Evolutionary conservation across 1,284 basidiomycete genomes (phyloP).

Genomic region (Naganishia sp.): DNA sequence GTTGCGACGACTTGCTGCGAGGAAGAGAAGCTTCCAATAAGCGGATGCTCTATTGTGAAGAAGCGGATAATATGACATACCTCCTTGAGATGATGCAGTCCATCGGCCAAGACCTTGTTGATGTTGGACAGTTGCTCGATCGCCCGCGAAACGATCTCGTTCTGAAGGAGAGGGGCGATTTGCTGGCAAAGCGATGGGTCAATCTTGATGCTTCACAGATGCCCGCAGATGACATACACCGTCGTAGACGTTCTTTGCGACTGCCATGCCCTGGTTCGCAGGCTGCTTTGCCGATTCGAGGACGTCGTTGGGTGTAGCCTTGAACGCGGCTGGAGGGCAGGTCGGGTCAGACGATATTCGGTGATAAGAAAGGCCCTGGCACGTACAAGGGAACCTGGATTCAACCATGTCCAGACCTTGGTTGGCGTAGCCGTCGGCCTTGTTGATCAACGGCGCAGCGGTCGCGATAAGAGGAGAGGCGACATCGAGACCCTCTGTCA

Average conservation of each 20-base stretch:
- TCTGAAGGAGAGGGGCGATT: slow-evolving; percentile 30
- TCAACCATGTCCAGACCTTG: slow-evolving; percentile 52
- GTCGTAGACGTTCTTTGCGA: slow-evolving; percentile 50
- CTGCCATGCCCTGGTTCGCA: slow-evolving; percentile 21
- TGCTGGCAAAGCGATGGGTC: slow-evolving; percentile 3
- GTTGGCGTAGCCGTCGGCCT: slow-evolving; percentile 51
- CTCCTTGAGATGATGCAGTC: slow-evolving; percentile 26
- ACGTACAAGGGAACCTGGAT: slow-evolving; percentile 51
- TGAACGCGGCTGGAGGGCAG: slow-evolving; percentile 48
- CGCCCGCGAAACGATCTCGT: slow-evolving; percentile 28
- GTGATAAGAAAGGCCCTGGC: slow-evolving; percentile 6
- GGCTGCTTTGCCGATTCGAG: slow-evolving; percentile 49
- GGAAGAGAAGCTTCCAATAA: background rate
- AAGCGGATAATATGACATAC: slow-evolving; percentile 9
- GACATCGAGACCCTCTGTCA: slow-evolving; percentile 47
- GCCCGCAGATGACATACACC: slow-evolving; percentile 37
- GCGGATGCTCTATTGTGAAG: background rate
- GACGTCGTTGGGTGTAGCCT: slow-evolving; percentile 52
- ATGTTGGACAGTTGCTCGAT: slow-evolving; percentile 31
- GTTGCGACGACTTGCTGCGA: slow-evolving; percentile 27
- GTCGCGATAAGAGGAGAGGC: slow-evolving; percentile 49
- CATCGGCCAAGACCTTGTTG: slow-evolving; percentile 26
- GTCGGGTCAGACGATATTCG: slow-evolving; percentile 6
- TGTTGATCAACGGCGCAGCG: slow-evolving; percentile 50
- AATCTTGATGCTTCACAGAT: background rate